These are phyloP conservation scores for Bondarzewia mesenterica DNA, from an alignment of 1,284 basidiomycete genomes.

Conservation along the genomic window DNA sequence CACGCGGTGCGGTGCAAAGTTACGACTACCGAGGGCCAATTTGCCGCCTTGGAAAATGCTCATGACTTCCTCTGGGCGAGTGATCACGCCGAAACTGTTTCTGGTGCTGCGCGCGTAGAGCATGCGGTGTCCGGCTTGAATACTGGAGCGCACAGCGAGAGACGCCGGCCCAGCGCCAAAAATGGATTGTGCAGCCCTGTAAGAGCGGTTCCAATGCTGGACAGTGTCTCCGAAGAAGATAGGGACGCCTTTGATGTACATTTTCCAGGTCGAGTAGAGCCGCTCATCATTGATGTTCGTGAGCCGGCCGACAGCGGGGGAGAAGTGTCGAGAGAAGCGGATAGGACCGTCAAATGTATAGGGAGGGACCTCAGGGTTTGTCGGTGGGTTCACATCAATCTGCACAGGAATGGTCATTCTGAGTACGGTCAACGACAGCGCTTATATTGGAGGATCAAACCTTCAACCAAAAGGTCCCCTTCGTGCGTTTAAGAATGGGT, in stretches of 20 bases:
- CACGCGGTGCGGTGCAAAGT: slow-evolving; percentile 39
- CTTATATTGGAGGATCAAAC: slow-evolving; percentile 22
- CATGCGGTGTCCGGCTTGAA: slow-evolving; percentile 63
- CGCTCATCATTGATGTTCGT: slow-evolving; percentile 54
- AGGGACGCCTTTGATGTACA: slow-evolving; percentile 55
- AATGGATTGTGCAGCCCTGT: slow-evolving; percentile 63
- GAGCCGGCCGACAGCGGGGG: slow-evolving; percentile 55
- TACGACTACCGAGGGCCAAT: slow-evolving; percentile 12
- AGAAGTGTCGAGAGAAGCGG: slow-evolving; percentile 60
- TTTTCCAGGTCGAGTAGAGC: slow-evolving; percentile 76
- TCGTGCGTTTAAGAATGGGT: slow-evolving; percentile 33
- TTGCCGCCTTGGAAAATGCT: slow-evolving; percentile 40
- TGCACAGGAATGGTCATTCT: slow-evolving; percentile 14
- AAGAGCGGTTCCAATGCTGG: slow-evolving; percentile 58
- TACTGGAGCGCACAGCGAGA: slow-evolving; percentile 53
- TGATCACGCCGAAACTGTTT: slow-evolving; percentile 56
- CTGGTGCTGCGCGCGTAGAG: slow-evolving; percentile 62
- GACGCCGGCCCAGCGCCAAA: slow-evolving; percentile 51
- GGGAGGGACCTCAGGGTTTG: slow-evolving; percentile 28
- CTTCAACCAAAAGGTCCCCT: slow-evolving; percentile 64
- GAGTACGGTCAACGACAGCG: not conserved
- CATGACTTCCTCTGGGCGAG: slow-evolving; percentile 36
- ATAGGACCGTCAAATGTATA: slow-evolving; percentile 70
- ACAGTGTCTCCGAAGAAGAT: slow-evolving; percentile 50
- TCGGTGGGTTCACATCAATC: slow-evolving; percentile 34